Base-by-base conservation (phyloP, 768 basidiomycete genomes). In the Russula foetens region DNA sequence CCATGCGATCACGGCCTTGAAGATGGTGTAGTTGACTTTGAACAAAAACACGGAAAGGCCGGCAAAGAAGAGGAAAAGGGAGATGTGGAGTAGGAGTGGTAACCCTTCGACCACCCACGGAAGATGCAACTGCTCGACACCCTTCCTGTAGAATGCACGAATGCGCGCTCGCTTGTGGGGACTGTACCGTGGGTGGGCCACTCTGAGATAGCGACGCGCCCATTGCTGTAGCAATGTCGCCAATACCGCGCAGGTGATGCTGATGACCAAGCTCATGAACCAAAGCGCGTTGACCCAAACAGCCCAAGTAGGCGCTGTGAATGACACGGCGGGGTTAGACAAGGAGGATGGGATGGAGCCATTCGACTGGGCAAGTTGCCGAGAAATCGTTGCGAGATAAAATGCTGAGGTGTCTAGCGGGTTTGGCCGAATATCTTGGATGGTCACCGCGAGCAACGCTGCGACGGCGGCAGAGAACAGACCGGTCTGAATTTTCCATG, bases 221-320 rank as follows among this genome's bases (percentile, higher is more conserved):
- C 81, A 82, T 50, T 79, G 77, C 63, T 82, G 76, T 26, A 79
- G 74, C 8, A 82, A 64, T 7, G 77, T 80, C 14, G 78, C 77
- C 8, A 69, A 61, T 24, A 81, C 69, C 55, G 75, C 78, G 47
- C 76, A 74, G 3, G 71, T 71, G 17, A 82, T 69, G 61, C 77
- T 79, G 45, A 78, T 68, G 3, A 66, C 53, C 2, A 72, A 60
- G 51, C 69, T 69, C 26, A 65, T 43, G 63, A 81, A 78, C 77
- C 76, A 81, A 5, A 79, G 67, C 0, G 64, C 66, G 58, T 81
- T 81, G 38, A 71, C 63, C 64, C 74, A 75, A 35, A 77, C 62
- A 1, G 75, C 63, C 14, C 73, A 72, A 4, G 59, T 55, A 17
- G 72, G 71, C 1, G 69, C 58, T 7, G 29, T 29, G 61, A 67